A percentile compares a stretch with the other conserved stretches of the same genome.
Conservation (phyloP, 805 yeast species). For the Kluyveromyces starmeri region DNA sequence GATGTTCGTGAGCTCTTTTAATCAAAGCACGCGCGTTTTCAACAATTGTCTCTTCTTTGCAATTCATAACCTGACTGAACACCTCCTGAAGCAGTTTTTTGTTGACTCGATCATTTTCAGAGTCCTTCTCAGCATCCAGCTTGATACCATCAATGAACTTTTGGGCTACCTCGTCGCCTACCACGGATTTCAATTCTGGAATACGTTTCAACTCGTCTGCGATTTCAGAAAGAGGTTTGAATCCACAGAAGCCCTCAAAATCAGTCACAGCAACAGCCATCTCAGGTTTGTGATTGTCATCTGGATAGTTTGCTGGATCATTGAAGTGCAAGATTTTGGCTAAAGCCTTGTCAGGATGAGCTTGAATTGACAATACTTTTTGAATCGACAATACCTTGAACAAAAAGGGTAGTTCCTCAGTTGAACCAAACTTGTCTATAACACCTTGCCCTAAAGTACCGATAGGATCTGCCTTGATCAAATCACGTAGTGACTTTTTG, state of each 20-base stretch:
- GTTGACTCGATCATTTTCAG: conserved; percentile 47
- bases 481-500: conserved; percentile 55
- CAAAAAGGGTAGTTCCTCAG: conserved; percentile 75
- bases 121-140: conserved; percentile 36
- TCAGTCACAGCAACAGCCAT: conserved; percentile 97
- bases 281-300: conserved; percentile 98
- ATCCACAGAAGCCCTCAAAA: conserved; percentile 97
- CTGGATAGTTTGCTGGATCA: conserved; percentile 94
- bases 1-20: conserved; percentile 48
- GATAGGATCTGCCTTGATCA: conserved; percentile 53
- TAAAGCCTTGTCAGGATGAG: conserved; percentile 89
- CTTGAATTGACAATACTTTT: conserved; percentile 92
- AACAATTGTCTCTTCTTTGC: conserved; percentile 51
- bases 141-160: conserved; percentile 45
- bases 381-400: conserved; percentile 90
- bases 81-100: conserved; percentile 62
- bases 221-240: conserved; percentile 79
- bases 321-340: conserved; percentile 65
- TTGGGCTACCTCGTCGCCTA: conserved; percentile 52
- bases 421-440: conserved; percentile 55
- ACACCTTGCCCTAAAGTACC: conserved; percentile 50
- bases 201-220: conserved; percentile 57
- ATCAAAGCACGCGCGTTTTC: conserved; percentile 58
- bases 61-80: conserved; percentile 77
- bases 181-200: conserved; percentile 67